Evolutionary conservation across 257 asterid genomes (phyloP).

Genomic region (Forsythia suspensa): DNA sequence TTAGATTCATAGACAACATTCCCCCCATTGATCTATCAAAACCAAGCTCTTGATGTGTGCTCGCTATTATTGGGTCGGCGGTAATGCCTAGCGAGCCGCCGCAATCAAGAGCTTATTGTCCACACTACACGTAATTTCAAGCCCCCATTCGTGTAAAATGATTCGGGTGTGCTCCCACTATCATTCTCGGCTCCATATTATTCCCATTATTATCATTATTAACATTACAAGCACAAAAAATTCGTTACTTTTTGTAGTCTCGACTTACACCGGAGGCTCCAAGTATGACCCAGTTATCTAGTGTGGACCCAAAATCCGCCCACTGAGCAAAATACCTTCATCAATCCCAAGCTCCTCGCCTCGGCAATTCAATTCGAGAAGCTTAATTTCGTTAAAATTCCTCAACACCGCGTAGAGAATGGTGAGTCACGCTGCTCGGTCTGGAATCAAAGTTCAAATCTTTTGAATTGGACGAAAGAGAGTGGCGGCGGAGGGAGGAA

Average conservation of each 20-base stretch:
- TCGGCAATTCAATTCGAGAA: slow-evolving; percentile 39
- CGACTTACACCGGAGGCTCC: slow-evolving; percentile 38
- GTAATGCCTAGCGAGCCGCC: slow-evolving; percentile 55
- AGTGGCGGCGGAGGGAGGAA: background rate
- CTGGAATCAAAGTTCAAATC: slow-evolving; percentile 22
- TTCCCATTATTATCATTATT: background rate
- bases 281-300: slow-evolving; percentile 46
- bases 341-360: slow-evolving; percentile 50
- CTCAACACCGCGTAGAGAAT: slow-evolving; percentile 44
- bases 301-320: slow-evolving; percentile 50
- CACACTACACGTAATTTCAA: slow-evolving; percentile 50
- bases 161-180: slow-evolving; percentile 43
- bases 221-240: background rate
- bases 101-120: slow-evolving; percentile 59
- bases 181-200: slow-evolving; percentile 20
- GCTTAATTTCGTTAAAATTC: slow-evolving; percentile 43
- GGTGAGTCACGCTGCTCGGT: slow-evolving; percentile 40
- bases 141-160: slow-evolving; percentile 49
- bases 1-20: slow-evolving; percentile 41
- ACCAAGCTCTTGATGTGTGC: slow-evolving; percentile 41
- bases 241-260: background rate
- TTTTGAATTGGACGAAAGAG: background rate
- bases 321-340: slow-evolving; percentile 42
- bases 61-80: slow-evolving; percentile 41
- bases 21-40: slow-evolving; percentile 46